Evolutionary conservation across 768 basidiomycete species (phyloP).

Genomic region (Calocybe indica): DNA sequence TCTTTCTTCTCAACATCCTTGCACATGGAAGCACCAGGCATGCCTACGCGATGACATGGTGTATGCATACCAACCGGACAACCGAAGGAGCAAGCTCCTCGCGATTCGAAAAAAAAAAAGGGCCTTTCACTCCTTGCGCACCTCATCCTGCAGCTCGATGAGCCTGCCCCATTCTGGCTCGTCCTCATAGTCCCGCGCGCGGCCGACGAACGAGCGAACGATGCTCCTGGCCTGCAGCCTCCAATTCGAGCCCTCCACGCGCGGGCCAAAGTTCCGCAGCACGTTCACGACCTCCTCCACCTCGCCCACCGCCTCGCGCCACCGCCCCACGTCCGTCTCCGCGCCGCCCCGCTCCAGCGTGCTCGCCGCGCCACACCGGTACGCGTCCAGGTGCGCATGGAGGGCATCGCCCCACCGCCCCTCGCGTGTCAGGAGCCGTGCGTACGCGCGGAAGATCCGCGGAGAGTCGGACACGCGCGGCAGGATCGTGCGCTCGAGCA

Average conservation of each 20-base stretch:
- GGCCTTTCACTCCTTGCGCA: constrained; percentile 31
- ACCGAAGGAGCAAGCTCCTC: too few species aligned
- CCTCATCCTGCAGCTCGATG: constrained; percentile 58
- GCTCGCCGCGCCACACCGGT: constrained; percentile 62
- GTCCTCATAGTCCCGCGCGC: constrained; percentile 84
- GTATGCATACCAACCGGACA: too few species aligned
- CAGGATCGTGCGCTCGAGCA: constrained; percentile 76
- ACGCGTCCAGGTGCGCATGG: constrained; percentile 80
- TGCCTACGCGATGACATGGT: too few species aligned
- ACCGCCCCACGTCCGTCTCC: constrained; percentile 61
- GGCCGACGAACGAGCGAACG: constrained; percentile 82
- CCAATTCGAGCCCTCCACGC: constrained; percentile 62
- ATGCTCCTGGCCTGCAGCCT: constrained; percentile 81
- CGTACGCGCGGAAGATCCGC: constrained; percentile 80
- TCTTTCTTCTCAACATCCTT: too few species aligned
- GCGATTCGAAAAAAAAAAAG: too few species aligned
- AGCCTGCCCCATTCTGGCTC: constrained; percentile 80
- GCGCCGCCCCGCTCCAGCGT: constrained; percentile 54
- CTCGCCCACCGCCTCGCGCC: constrained; percentile 72
- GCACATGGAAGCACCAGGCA: too few species aligned
- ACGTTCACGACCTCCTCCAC: constrained; percentile 83
- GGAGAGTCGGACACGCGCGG: constrained; percentile 68
- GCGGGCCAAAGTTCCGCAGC: constrained; percentile 77
- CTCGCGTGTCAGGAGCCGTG: constrained; percentile 72
- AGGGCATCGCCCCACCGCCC: constrained; percentile 70